A percentile compares a stretch with the other conserved stretches of the same genome.
These are phyloP conservation scores for Epichloe brachyelytri DNA, from an alignment of 2,329 filamentous ascomycete species.

Conservation along the genomic window DNA sequence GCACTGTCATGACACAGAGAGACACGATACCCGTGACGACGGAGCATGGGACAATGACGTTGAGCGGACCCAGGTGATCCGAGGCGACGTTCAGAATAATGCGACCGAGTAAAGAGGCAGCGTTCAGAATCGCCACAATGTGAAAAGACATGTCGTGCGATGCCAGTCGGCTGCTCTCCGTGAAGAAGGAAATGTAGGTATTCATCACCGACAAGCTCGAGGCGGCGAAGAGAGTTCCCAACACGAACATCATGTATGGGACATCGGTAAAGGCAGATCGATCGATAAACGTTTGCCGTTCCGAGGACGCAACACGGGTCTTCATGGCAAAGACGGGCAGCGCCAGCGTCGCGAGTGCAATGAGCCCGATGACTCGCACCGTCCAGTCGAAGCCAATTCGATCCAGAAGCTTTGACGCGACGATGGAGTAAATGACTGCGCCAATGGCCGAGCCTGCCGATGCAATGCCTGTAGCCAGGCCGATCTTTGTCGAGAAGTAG, in stretches of 20 bases:
- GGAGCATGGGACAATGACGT: constrained; percentile 19
- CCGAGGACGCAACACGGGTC: constrained; percentile 22
- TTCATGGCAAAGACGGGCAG: constrained; percentile 26
- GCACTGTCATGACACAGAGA: constrained; percentile 24
- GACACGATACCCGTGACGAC: constrained; percentile 18
- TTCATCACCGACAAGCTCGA: constrained; percentile 38
- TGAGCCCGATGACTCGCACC: constrained; percentile 29
- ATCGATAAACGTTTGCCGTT: constrained; percentile 36
- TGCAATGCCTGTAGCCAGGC: constrained; percentile 18
- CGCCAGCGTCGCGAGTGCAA: constrained; percentile 25
- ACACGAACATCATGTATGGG: constrained; percentile 24
- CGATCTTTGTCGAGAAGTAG: constrained; percentile 22
- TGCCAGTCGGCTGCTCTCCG: constrained; percentile 27
- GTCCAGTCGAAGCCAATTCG: constrained; percentile 43
- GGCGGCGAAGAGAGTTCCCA: constrained; percentile 25
- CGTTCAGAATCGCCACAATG: constrained; percentile 31
- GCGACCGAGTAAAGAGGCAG: constrained; percentile 30
- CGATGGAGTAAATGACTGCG: constrained; percentile 16
- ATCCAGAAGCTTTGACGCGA: constrained; percentile 29
- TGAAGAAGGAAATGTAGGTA: constrained; percentile 29
- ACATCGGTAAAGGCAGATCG: constrained; percentile 35
- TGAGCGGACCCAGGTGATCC: constrained; percentile 22
- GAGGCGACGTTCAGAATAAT: constrained; percentile 26
- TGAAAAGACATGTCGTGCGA: constrained; percentile 23
- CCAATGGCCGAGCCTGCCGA: constrained; percentile 14